Conservation (phyloP, 352 stramenopile genomes). For the Pythium sukuiense region DNA sequence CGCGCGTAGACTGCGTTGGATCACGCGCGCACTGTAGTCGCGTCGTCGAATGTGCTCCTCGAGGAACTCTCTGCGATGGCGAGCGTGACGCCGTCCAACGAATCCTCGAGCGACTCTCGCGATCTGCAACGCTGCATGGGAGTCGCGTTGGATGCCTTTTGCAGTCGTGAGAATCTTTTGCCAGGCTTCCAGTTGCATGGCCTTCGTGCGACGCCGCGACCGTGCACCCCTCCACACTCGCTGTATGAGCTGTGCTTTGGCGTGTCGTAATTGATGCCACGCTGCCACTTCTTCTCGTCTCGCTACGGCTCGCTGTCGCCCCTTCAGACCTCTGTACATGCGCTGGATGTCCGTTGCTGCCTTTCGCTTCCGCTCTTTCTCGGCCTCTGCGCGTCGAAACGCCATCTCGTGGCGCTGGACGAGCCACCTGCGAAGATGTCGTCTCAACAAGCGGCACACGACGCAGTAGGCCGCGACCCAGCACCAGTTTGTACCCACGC, state of each 20-base stretch:
- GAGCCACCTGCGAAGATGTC: constrained; percentile 34
- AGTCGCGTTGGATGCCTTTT: background rate
- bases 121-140: constrained; percentile 35
- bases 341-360: constrained; percentile 43
- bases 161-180: background rate
- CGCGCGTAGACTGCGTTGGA: constrained; percentile 58
- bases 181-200: constrained; percentile 4
- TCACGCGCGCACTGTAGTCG: constrained; percentile 30
- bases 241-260: constrained; percentile 32
- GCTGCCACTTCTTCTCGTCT: constrained; percentile 2
- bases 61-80: constrained; percentile 21
- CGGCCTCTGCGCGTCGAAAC: constrained; percentile 32
- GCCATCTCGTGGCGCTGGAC: constrained; percentile 35
- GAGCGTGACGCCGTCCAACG: constrained; percentile 35
- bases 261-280: background rate
- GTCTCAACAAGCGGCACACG: constrained; percentile 32
- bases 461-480: constrained; percentile 36
- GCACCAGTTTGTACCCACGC: constrained; percentile 30
- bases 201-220: constrained; percentile 20
- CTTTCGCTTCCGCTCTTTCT: constrained; percentile 20
- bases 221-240: constrained; percentile 39
- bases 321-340: constrained; percentile 36
- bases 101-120: constrained; percentile 42
- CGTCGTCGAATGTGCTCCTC: constrained; percentile 29
- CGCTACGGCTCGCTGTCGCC: constrained; percentile 2